These are phyloP conservation scores for Lachancea nothofagi DNA, from an alignment of 805 yeast genomes.

Conservation along the genomic window DNA sequence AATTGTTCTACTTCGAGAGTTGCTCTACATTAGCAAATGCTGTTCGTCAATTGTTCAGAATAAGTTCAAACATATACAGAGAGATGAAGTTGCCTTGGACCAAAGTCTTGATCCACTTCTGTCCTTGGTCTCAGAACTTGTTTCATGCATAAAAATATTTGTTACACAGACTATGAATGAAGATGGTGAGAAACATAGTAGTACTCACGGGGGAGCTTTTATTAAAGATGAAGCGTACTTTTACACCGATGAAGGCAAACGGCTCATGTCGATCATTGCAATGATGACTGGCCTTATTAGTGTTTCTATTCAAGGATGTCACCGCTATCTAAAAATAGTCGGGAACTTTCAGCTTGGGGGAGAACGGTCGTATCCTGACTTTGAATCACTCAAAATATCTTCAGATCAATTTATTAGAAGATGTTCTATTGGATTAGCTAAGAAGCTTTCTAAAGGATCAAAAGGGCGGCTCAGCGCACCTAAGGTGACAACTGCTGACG, in stretches of 20 bases:
- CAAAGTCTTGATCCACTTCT: conserved; percentile 51
- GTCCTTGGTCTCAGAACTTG: conserved; percentile 58
- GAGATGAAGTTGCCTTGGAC: conserved; percentile 31
- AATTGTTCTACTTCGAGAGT: conserved; percentile 56
- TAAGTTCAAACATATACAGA: conserved; percentile 22
- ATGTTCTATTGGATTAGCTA: conserved; percentile 58
- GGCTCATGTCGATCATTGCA: conserved; percentile 53
- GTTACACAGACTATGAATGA: conserved; percentile 51
- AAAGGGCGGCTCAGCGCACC: conserved; percentile 14
- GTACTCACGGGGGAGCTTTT: conserved; percentile 8
- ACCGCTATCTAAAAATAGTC: conserved; percentile 47
- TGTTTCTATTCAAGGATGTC: conserved; percentile 44
- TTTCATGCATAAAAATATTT: conserved; percentile 55
- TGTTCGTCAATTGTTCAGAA: conserved; percentile 35
- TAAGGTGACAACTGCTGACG: background rate
- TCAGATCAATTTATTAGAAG: conserved; percentile 55
- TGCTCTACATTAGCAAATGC: conserved; percentile 53
- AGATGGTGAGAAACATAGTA: conserved; percentile 20
- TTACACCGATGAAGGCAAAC: conserved; percentile 64
- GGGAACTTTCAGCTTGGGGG: conserved; percentile 60
- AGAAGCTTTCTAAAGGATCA: conserved; percentile 31
- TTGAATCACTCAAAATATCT: conserved; percentile 48
- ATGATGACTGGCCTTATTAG: conserved; percentile 53
- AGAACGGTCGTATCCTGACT: conserved; percentile 64
- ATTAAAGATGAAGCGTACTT: conserved; percentile 38